phyloP scores from a whole-genome alignment of 1,284 basidiomycete species.

The Malassezia vespertilionis region DNA sequence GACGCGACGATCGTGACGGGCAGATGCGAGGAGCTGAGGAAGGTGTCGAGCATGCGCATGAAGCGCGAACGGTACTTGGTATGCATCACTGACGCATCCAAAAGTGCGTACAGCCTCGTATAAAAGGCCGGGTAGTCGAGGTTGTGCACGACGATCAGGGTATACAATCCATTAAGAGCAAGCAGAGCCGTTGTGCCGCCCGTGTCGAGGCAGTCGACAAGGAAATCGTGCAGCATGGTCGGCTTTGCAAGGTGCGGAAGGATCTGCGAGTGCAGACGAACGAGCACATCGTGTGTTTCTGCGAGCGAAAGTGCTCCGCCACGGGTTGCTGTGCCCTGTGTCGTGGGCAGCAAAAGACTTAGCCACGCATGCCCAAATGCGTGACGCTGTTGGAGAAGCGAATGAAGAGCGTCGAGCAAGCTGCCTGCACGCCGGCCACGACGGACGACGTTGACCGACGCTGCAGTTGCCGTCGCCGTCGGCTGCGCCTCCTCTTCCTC shows the following conservation, averaged over 20 bases:
- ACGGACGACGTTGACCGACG: slow-evolving; percentile 14
- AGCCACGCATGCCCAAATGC: slow-evolving; percentile 72
- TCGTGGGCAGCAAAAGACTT: slow-evolving; percentile 55
- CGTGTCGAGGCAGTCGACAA: slow-evolving; percentile 65
- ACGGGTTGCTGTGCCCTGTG: slow-evolving; percentile 15
- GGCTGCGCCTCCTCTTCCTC: slow-evolving; percentile 36
- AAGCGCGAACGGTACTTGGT: slow-evolving; percentile 85
- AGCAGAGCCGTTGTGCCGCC: slow-evolving; percentile 70
- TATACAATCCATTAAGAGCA: slow-evolving; percentile 80
- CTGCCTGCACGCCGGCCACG: slow-evolving; percentile 18
- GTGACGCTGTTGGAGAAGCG: slow-evolving; percentile 61
- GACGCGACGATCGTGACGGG: slow-evolving; percentile 79
- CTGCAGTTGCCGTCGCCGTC: slow-evolving; percentile 18
- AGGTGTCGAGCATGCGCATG: slow-evolving; percentile 80
- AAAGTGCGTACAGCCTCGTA: slow-evolving; percentile 76
- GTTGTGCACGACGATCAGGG: slow-evolving; percentile 84
- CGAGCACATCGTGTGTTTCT: slow-evolving; percentile 58
- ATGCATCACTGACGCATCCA: slow-evolving; percentile 66
- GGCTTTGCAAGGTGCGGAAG: slow-evolving; percentile 69
- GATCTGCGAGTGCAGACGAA: slow-evolving; percentile 70
- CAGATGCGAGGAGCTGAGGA: slow-evolving; percentile 82
- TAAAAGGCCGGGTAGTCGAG: slow-evolving; percentile 95
- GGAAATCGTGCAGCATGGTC: slow-evolving; percentile 79
- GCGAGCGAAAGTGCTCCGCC: slow-evolving; percentile 51
- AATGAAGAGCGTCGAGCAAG: slow-evolving; percentile 52